Percentiles rank a stretch among this genome's conserved stretches.
Conservation (phyloP, 495 filamentous ascomycete genomes). For the Aspergillus asperescens region DNA sequence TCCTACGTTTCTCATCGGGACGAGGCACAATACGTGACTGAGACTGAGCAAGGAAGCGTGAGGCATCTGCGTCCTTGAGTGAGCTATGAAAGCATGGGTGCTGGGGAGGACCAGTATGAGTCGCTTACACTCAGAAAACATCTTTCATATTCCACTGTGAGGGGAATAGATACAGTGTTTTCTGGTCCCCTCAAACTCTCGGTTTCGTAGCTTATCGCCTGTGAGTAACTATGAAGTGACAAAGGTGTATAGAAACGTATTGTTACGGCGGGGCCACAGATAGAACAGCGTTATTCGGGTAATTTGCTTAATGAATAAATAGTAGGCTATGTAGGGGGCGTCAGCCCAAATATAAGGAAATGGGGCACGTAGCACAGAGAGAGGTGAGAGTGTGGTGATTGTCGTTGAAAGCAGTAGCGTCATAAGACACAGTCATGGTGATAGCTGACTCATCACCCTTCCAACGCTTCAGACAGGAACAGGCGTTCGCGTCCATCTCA, state of each 20-base stretch:
- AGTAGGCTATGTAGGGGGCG: background rate
- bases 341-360: background rate
- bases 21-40: conserved; percentile 77
- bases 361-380: conserved; percentile 3
- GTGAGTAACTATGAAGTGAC: conserved; percentile 7
- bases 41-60: conserved; percentile 93
- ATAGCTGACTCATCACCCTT: conserved; percentile 40
- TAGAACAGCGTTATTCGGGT: background rate
- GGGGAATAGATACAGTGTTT: background rate
- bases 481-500: too few relatives aligned
- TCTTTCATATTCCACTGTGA: conserved; percentile 40
- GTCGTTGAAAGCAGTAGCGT: conserved; percentile 26
- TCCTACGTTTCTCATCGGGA: conserved; percentile 51
- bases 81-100: conserved; percentile 13
- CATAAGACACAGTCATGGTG: conserved; percentile 38
- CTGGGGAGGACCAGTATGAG: background rate
- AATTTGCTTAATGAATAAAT: background rate
- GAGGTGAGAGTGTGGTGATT: conserved; percentile 7
- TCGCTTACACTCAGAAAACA: conserved; percentile 97
- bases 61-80: conserved; percentile 65
- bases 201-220: conserved; percentile 1
- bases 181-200: background rate
- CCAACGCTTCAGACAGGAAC: too few relatives aligned
- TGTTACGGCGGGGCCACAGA: background rate
- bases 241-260: background rate